Evolutionary conservation across 1,139 yeast species (phyloP).

Genomic region (Candida sp.): DNA sequence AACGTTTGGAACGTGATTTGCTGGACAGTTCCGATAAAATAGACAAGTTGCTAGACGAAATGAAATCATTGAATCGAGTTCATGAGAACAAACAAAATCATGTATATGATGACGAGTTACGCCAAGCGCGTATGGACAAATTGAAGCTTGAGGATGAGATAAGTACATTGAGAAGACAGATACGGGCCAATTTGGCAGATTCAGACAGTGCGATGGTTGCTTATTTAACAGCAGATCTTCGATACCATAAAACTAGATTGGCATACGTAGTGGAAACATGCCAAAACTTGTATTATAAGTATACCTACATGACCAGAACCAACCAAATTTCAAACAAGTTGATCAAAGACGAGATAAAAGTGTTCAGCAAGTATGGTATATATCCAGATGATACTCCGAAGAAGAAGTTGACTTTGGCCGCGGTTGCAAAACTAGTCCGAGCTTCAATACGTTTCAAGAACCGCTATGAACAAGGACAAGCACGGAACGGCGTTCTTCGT

Average conservation of each 20-base stretch:
- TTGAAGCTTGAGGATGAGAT: neutral
- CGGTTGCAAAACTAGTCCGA: conserved; percentile 47
- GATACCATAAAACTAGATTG: conserved; percentile 34
- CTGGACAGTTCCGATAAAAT: neutral
- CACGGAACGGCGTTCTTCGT: conserved; percentile 19
- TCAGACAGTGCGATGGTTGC: neutral
- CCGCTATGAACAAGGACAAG: conserved; percentile 25
- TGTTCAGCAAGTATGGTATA: conserved; percentile 44
- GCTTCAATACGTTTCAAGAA: conserved; percentile 51
- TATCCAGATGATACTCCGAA: conserved; percentile 35
- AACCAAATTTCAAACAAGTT: conserved; percentile 41
- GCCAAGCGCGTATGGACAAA: neutral
- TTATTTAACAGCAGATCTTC: conserved; percentile 18
- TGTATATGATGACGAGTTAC: neutral
- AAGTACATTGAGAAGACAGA: neutral
- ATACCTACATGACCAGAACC: conserved; percentile 42
- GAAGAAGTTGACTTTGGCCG: conserved; percentile 22
- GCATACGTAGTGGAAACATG: conserved; percentile 33
- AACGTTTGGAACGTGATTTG: neutral
- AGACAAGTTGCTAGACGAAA: neutral
- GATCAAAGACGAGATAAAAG: conserved; percentile 38
- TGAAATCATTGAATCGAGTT: neutral
- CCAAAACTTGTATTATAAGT: conserved; percentile 50
- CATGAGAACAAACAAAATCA: neutral
- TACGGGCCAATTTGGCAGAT: neutral